Conservation (phyloP, 2,329 filamentous ascomycete species). For the Parafenestella ontariensis region DNA sequence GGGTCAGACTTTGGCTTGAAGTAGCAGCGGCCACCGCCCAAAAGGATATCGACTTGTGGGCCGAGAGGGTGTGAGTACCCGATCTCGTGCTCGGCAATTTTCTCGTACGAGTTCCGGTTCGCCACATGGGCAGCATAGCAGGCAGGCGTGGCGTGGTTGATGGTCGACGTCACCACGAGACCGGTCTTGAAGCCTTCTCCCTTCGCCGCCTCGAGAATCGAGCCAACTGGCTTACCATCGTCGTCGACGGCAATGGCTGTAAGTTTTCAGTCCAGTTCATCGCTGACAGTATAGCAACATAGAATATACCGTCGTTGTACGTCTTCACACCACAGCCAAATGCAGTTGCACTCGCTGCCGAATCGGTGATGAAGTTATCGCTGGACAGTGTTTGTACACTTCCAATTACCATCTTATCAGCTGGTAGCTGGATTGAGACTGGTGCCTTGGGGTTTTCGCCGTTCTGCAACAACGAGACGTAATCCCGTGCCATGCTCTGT, state of each 20-base stretch:
- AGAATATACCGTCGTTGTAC: conserved; percentile 40
- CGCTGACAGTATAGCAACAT: neutral
- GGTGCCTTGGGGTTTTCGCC: conserved; percentile 25
- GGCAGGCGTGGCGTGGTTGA: conserved; percentile 35
- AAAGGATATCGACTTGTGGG: conserved; percentile 49
- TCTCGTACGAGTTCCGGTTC: conserved; percentile 43
- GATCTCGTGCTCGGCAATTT: conserved; percentile 51
- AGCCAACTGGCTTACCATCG: conserved; percentile 46
- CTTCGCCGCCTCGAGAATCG: conserved; percentile 52
- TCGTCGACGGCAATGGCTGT: conserved; percentile 45
- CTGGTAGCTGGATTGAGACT: conserved; percentile 23
- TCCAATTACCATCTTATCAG: conserved; percentile 30
- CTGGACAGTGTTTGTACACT: conserved; percentile 28
- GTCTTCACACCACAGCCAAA: conserved; percentile 52
- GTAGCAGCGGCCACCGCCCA: conserved; percentile 53
- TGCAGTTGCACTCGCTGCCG: conserved; percentile 51
- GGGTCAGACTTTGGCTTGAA: conserved; percentile 50
- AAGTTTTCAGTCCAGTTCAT: neutral
- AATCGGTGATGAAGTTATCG: conserved; percentile 51
- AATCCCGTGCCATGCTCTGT: conserved; percentile 31
- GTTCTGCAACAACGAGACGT: conserved; percentile 25
- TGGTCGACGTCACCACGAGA: conserved; percentile 53
- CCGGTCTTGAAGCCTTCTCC: conserved; percentile 51
- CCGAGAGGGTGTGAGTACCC: conserved; percentile 52
- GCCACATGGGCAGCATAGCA: conserved; percentile 47